These are phyloP conservation scores for Stereum hirsutum DNA, from an alignment of 1,284 basidiomycete species.

Conservation along the genomic window DNA sequence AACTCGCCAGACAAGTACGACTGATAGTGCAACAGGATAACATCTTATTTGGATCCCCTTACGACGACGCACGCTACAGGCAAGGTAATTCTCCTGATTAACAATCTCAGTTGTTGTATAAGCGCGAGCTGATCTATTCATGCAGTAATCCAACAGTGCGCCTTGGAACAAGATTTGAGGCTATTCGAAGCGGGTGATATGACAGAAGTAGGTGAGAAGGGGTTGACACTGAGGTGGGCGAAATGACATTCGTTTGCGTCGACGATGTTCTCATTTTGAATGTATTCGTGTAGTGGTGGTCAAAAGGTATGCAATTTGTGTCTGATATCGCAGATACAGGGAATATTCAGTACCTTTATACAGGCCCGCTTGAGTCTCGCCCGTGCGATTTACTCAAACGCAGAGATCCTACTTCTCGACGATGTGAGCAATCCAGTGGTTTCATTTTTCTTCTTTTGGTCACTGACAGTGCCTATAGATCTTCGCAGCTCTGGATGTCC, in stretches of 20 bases:
- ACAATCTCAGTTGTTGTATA: slow-evolving; percentile 9
- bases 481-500: slow-evolving; percentile 47
- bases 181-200: slow-evolving; percentile 69
- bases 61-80: slow-evolving; percentile 31
- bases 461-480: slow-evolving; percentile 18
- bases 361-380: slow-evolving; percentile 71
- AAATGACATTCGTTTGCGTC: slow-evolving; percentile 9
- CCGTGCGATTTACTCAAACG: slow-evolving; percentile 58
- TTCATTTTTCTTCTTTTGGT: not conserved
- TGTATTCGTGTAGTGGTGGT: slow-evolving; percentile 54
- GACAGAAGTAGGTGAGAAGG: slow-evolving; percentile 66
- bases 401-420: slow-evolving; percentile 53
- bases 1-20: not conserved
- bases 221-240: slow-evolving; percentile 39
- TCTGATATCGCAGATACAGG: too few relatives aligned
- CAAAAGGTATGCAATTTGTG: too few relatives aligned
- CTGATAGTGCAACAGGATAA: slow-evolving; percentile 28
- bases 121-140: slow-evolving; percentile 24
- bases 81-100: slow-evolving; percentile 26
- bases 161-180: slow-evolving; percentile 49
- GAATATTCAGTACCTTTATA: too few relatives aligned
- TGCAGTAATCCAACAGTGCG: slow-evolving; percentile 54
- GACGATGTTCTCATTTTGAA: not conserved
- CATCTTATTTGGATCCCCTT: slow-evolving; percentile 33
- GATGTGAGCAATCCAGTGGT: slow-evolving; percentile 51